phyloP scores from a whole-genome alignment of 768 basidiomycete species.

The Neoboletus subvelutipes region DNA sequence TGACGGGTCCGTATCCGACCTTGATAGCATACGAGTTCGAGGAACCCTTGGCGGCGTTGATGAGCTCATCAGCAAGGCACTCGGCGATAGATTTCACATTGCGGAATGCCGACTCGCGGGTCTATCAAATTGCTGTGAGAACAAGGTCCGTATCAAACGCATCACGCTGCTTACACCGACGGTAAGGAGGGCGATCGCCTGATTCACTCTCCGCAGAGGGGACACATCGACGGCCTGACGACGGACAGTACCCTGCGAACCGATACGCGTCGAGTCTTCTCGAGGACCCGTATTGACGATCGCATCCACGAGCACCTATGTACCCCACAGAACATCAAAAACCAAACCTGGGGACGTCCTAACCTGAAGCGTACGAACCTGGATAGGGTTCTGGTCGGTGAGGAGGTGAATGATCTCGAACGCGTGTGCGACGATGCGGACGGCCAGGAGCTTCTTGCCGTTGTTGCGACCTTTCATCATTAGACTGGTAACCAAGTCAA shows the following conservation, averaged over 20 bases:
- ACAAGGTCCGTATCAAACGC: not conserved
- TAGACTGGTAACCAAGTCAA: constrained; percentile 50
- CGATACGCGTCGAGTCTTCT: constrained; percentile 99
- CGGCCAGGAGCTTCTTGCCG: constrained; percentile 98
- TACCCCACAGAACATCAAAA: not conserved
- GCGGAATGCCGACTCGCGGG: constrained; percentile 99
- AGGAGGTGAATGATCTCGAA: constrained; percentile 99
- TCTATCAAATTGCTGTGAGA: constrained; percentile 46
- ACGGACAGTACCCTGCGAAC: constrained; percentile 98
- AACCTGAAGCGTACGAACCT: constrained; percentile 52
- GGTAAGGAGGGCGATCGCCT: constrained; percentile 92
- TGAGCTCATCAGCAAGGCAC: constrained; percentile 98
- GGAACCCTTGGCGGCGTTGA: constrained; percentile 99
- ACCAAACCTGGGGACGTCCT: no score
- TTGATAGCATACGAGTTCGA: constrained; percentile 99
- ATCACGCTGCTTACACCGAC: constrained; percentile 69
- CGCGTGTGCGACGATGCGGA: constrained; percentile 98
- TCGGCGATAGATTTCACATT: constrained; percentile 99
- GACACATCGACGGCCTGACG: constrained; percentile 99
- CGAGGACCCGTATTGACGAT: constrained; percentile 99
- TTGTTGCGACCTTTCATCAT: constrained; percentile 99
- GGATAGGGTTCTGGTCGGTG: constrained; percentile 99
- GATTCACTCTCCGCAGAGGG: constrained; percentile 96
- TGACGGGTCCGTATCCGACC: constrained; percentile 42
- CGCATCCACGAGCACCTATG: constrained; percentile 90